Base-by-base conservation (phyloP, 495 filamentous ascomycete species). In the Penicillium cataractarum region DNA sequence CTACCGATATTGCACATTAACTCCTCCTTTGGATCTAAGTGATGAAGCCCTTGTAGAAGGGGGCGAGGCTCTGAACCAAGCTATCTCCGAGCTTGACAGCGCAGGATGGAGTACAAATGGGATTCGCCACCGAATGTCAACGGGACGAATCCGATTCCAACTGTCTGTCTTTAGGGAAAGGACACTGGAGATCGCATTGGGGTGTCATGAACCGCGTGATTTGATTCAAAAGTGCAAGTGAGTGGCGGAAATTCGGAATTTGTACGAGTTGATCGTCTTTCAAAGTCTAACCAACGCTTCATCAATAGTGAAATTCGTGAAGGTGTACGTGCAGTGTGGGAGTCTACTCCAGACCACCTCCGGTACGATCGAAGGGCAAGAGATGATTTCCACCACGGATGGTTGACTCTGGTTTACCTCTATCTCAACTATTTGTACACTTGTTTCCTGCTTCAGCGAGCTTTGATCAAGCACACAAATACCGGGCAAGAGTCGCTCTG, bases 151-250 rank as follows among this genome's bases (percentile, higher is more conserved):
- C 7, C 80, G 84, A 39, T 76, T 82, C 21, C 70, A 80, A 3
- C 71, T 87, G 10, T 71, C 81, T 0, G 61, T 78, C 4, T 76
- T 84, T 9, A 69, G 82, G 17, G 87, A 89, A 57, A 80, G 87
- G 57, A 82, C 88, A 15, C 78, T 90, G 21, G 81, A 87, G 60
- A 80, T 89, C 21, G 83, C 85, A 15, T 66, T 89, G 12, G 80
- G 82, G 2, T 78, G 74, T n/a, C 60, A 62, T 33, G 59, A 72
- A 49, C 68, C 75, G 6, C 66, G 73, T 17, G 76, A 82, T 29
- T 69, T 82, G 0, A 61, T 83, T n/a, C 71, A 75, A 13, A 78
- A 77, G 54, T 74, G 83, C 7, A 71, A 81, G 81, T 84, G 71
- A 62, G 72, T 58, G 6, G 31, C 26, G 12, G 35, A 17, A 17